phyloP scores from a whole-genome alignment of 2,329 filamentous ascomycete species.

The Akanthomyces dipterigenus region DNA sequence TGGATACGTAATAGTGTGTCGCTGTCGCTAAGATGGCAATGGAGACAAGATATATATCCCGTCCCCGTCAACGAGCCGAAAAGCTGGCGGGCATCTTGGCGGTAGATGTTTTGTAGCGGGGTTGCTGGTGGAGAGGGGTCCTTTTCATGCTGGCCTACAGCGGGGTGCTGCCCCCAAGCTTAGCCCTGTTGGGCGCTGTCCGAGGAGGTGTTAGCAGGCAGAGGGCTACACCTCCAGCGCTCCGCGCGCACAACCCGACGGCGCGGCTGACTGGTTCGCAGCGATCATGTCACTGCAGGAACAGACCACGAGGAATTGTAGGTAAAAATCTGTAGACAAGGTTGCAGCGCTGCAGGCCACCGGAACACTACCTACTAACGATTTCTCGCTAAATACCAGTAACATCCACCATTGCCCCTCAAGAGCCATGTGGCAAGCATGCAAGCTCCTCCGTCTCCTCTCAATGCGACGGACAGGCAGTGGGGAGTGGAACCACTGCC shows the following conservation, averaged over 20 bases:
- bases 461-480: too few relatives aligned
- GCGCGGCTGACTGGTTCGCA: not conserved
- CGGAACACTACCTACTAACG: not conserved
- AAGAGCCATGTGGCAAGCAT: too few relatives aligned
- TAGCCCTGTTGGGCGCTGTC: too few relatives aligned
- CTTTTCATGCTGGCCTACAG: too few relatives aligned
- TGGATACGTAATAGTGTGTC: not conserved
- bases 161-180: too few relatives aligned
- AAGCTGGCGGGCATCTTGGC: not conserved
- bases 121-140: too few relatives aligned
- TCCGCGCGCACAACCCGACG: conserved; percentile 1
- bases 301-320: not conserved
- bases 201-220: too few relatives aligned
- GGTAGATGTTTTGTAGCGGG: not conserved
- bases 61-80: not conserved
- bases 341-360: not conserved
- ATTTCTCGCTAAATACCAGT: not conserved
- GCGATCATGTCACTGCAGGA: not conserved
- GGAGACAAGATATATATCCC: not conserved
- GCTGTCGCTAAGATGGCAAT: not conserved
- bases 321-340: not conserved
- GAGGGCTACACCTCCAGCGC: not conserved
- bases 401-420: not conserved
- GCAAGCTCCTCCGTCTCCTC: too few relatives aligned
- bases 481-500: too few relatives aligned